Conservation (phyloP, 225 moss, liverwort and hornwort species). For the Pleurozium schreberi region DNA sequence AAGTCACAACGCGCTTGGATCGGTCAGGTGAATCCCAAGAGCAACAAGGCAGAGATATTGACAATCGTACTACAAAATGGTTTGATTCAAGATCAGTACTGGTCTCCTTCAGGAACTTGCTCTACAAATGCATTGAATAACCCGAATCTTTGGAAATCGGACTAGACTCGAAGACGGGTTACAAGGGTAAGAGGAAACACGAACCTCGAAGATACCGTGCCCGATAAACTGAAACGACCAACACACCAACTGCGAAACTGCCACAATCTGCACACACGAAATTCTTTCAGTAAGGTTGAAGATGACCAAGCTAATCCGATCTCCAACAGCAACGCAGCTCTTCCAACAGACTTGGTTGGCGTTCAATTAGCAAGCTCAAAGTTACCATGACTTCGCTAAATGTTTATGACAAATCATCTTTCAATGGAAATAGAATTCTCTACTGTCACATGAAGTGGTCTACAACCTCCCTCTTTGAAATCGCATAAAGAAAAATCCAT, state of each 20-base stretch:
- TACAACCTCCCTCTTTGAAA: background rate
- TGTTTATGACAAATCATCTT: background rate
- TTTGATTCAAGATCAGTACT: background rate
- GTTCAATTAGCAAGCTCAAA: background rate
- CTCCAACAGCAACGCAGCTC: background rate
- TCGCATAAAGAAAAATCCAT: background rate
- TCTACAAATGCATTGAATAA: background rate
- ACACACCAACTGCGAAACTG: constrained; percentile 52
- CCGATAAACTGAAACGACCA: constrained; percentile 73
- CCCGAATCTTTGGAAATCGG: background rate
- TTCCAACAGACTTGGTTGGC: background rate
- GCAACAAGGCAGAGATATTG: background rate
- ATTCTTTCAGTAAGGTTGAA: background rate
- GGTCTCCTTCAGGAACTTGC: background rate
- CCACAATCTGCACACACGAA: constrained; percentile 45
- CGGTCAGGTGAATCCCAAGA: background rate
- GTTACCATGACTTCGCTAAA: background rate
- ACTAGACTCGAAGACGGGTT: background rate
- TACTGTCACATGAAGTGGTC: no score
- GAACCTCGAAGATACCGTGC: constrained; percentile 75
- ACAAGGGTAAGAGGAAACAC: background rate
- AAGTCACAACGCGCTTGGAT: background rate
- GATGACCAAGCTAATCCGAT: background rate
- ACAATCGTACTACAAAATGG: background rate
- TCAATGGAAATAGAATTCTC: background rate